phyloP scores from a whole-genome alignment of 1,284 basidiomycete genomes.

The Calocybe gambosa region DNA sequence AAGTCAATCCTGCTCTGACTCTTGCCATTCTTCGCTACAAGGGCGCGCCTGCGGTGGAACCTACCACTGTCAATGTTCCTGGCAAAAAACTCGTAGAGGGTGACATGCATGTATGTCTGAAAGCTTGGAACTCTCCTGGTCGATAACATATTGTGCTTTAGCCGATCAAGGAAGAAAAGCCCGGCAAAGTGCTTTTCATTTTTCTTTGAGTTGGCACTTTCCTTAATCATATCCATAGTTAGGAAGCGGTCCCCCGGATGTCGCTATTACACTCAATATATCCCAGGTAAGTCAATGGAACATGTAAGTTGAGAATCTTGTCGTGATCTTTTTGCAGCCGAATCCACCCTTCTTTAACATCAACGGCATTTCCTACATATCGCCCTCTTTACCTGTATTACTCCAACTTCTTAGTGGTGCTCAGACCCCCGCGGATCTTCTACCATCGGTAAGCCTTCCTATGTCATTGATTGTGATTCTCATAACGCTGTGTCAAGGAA shows the following conservation, averaged over 20 bases:
- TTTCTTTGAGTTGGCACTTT: not conserved
- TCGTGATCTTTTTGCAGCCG: slow-evolving; percentile 17
- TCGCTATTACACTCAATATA: slow-evolving; percentile 27
- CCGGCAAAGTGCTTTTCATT: slow-evolving; percentile 18
- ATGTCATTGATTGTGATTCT: not conserved
- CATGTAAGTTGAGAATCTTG: too few species aligned
- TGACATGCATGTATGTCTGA: slow-evolving; percentile 28
- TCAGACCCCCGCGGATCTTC: slow-evolving; percentile 25
- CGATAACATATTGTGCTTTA: slow-evolving; percentile 8
- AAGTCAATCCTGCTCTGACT: slow-evolving; percentile 14
- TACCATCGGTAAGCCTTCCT: slow-evolving; percentile 23
- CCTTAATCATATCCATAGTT: slow-evolving; percentile 10
- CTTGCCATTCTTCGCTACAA: slow-evolving; percentile 42
- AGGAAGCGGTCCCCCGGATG: slow-evolving; percentile 26
- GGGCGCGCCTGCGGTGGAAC: slow-evolving; percentile 33
- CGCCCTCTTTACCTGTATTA: slow-evolving; percentile 31
- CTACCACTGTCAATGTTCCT: slow-evolving; percentile 26
- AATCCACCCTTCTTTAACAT: slow-evolving; percentile 31
- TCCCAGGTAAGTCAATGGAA: slow-evolving; percentile 12
- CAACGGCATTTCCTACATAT: slow-evolving; percentile 29
- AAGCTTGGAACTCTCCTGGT: slow-evolving; percentile 25
- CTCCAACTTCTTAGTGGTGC: slow-evolving; percentile 34
- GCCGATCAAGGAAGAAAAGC: slow-evolving; percentile 24
- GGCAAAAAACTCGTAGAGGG: slow-evolving; percentile 24
- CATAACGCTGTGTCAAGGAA: slow-evolving; percentile 7